A percentile compares a stretch with the other conserved stretches of the same genome.
Evolutionary conservation across 1,284 basidiomycete genomes (phyloP).

Genomic region (Somion occarium): DNA sequence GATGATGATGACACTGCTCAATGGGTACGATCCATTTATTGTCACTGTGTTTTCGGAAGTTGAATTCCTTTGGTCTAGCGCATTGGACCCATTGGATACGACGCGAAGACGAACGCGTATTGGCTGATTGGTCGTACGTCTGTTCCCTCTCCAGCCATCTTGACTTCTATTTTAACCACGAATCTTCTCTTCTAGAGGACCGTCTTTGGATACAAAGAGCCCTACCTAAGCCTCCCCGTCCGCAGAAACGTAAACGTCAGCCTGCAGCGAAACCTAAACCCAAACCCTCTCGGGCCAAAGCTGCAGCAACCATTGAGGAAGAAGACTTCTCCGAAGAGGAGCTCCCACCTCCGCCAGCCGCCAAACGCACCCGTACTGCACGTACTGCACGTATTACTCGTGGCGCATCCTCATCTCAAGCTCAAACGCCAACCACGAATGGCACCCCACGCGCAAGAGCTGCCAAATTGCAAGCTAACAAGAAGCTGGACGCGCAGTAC

Average conservation of each 20-base stretch:
- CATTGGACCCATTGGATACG: conserved; percentile 85
- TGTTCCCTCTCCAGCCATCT: neutral
- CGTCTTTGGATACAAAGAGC: conserved; percentile 85
- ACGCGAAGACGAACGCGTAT: conserved; percentile 77
- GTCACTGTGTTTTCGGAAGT: conserved; percentile 5
- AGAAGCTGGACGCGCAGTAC: conserved; percentile 62
- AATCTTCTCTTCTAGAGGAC: conserved; percentile 43
- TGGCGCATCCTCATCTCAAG: conserved; percentile 11
- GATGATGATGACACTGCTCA: conserved; percentile 68
- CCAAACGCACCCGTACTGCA: conserved; percentile 24
- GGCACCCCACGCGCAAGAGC: conserved; percentile 43
- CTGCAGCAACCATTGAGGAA: conserved; percentile 14
- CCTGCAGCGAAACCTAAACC: conserved; percentile 15
- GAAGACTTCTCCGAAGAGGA: conserved; percentile 20
- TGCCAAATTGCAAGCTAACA: conserved; percentile 67
- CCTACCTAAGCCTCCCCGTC: conserved; percentile 46
- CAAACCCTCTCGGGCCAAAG: conserved; percentile 9
- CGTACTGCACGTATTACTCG: conserved; percentile 3
- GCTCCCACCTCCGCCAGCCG: conserved; percentile 7
- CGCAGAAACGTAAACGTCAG: conserved; percentile 53
- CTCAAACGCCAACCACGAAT: conserved; percentile 20
- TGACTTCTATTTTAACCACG: conserved; percentile 6
- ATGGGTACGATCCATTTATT: conserved; percentile 51
- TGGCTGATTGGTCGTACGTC: conserved; percentile 79
- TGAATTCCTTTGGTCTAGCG: conserved; percentile 46